Conservation (phyloP, 2,329 filamentous ascomycete genomes). For the Chaetomiaceae sp. region DNA sequence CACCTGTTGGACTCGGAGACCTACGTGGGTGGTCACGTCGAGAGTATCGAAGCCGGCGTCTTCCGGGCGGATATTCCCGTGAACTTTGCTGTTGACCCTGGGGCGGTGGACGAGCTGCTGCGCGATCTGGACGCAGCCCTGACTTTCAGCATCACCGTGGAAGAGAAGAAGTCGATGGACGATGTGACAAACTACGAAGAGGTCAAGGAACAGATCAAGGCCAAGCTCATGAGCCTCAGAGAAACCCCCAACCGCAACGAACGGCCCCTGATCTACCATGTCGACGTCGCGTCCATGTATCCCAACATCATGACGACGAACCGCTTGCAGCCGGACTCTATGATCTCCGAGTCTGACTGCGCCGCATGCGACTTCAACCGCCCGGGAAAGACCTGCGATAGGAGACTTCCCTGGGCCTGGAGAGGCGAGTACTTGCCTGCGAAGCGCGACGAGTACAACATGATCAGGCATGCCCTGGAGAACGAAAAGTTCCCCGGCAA, state of each 20-base stretch:
- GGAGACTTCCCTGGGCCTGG: constrained; percentile 94
- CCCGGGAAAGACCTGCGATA: constrained; percentile 93
- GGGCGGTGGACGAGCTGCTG: constrained; percentile 84
- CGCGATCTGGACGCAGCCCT: constrained; percentile 82
- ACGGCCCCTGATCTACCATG: constrained; percentile 87
- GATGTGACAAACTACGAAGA: constrained; percentile 79
- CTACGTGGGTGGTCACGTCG: constrained; percentile 96
- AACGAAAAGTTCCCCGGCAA: constrained; percentile 90
- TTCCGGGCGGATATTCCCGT: constrained; percentile 94
- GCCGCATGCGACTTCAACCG: constrained; percentile 98
- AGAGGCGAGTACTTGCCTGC: constrained; percentile 94
- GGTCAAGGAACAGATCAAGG: constrained; percentile 75
- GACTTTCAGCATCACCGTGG: constrained; percentile 78
- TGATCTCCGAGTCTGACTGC: constrained; percentile 94
- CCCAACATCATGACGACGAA: constrained; percentile 99
- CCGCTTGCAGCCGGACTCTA: constrained; percentile 94
- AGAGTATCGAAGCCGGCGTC: constrained; percentile 97
- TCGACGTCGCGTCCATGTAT: constrained; percentile 99
- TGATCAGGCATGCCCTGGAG: constrained; percentile 87
- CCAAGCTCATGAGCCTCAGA: constrained; percentile 66
- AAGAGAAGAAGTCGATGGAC: constrained; percentile 76
- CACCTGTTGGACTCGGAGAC: constrained; percentile 96
- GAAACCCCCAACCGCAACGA: constrained; percentile 80
- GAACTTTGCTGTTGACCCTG: constrained; percentile 85
- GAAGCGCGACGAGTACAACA: constrained; percentile 97